A percentile compares a stretch with the other conserved stretches of the same genome.
These are phyloP conservation scores for Botryotinia globosa DNA, from an alignment of 2,329 filamentous ascomycete genomes.

Conservation along the genomic window DNA sequence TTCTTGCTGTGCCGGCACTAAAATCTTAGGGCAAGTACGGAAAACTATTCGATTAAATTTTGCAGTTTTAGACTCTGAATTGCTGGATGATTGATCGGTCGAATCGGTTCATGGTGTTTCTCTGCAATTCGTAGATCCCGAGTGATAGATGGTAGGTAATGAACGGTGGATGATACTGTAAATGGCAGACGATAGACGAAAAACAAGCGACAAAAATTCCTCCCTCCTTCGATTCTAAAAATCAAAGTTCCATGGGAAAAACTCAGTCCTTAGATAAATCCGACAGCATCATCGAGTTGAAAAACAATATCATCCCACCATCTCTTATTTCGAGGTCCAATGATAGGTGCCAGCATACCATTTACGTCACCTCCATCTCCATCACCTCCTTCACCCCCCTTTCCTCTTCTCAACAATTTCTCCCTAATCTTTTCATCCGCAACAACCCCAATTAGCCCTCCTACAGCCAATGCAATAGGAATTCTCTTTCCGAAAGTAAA, in stretches of 20 bases:
- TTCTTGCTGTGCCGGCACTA: neutral
- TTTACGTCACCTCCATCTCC: constrained; percentile 25
- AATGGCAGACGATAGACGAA: neutral
- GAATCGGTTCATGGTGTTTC: neutral
- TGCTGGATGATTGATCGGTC: neutral
- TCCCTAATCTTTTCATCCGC: constrained; percentile 44
- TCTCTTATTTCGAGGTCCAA: constrained; percentile 72
- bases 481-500: constrained; percentile 79
- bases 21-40: neutral
- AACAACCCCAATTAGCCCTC: constrained; percentile 66
- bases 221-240: neutral
- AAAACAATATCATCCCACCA: constrained; percentile 38
- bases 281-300: neutral
- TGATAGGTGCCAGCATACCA: constrained; percentile 47
- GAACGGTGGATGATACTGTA: neutral
- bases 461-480: constrained; percentile 88
- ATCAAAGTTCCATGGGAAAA: neutral
- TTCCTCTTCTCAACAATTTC: neutral
- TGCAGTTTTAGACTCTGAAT: neutral
- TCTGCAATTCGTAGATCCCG: neutral
- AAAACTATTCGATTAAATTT: constrained; percentile 12
- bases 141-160: neutral
- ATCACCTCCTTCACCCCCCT: constrained; percentile 15
- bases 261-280: neutral
- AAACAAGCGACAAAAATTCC: neutral